Conservation (phyloP, 2,329 filamentous ascomycete species). For the Chrysoporthe puriensis region DNA sequence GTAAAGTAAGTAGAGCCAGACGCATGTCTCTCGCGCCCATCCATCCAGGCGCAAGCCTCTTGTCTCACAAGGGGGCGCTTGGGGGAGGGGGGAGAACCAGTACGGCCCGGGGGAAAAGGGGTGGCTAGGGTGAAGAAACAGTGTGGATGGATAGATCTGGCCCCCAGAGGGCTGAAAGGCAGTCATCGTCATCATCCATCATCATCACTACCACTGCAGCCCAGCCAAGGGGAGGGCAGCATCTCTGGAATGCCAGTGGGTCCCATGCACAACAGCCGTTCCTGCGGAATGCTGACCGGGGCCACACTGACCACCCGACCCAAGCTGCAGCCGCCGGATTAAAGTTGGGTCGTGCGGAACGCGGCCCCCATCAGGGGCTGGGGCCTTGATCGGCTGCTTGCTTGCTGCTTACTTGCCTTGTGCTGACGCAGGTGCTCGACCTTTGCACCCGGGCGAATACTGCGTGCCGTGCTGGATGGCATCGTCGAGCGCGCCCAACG, state of each 20-base stretch:
- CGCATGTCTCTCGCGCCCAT: neutral
- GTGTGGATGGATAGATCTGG: neutral
- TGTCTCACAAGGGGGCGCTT: no score
- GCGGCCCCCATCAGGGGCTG: neutral
- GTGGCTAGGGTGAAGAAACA: neutral
- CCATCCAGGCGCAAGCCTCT: no score
- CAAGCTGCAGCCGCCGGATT: neutral
- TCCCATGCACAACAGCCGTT: neutral
- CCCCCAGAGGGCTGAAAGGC: slow-evolving; percentile 1
- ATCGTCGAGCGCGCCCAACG: neutral
- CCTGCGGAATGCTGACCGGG: neutral
- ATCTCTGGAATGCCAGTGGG: no score
- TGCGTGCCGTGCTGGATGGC: neutral
- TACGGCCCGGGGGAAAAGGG: neutral
- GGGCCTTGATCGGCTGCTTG: neutral
- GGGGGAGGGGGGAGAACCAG: no score
- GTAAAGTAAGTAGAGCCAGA: neutral
- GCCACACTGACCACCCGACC: neutral
- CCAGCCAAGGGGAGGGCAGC: no score
- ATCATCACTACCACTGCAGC: neutral
- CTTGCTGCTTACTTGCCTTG: no score
- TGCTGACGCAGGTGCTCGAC: no score
- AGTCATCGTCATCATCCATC: neutral
- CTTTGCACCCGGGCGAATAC: no score
- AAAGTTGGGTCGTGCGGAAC: slow-evolving; percentile 1